phyloP scores from a whole-genome alignment of 2,329 filamentous ascomycete species.

The Monosporascus sp. region DNA sequence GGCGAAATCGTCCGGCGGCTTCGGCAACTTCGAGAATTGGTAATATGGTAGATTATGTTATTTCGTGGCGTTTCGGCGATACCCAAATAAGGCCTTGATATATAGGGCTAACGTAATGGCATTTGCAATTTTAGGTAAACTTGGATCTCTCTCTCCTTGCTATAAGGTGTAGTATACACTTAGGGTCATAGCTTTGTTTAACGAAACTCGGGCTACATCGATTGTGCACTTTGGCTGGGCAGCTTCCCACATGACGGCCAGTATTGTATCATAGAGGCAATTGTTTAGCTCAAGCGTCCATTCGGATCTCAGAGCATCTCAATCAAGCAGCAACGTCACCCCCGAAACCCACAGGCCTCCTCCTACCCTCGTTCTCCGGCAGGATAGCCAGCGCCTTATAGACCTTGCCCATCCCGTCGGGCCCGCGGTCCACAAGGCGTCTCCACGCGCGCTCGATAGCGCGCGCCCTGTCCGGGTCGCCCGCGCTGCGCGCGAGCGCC shows the following conservation, averaged over 20 bases:
- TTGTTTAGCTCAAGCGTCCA: too few relatives aligned
- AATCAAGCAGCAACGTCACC: slow-evolving; percentile 48
- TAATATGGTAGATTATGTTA: slow-evolving; percentile 33
- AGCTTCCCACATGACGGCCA: too few relatives aligned
- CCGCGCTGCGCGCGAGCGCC: slow-evolving; percentile 51
- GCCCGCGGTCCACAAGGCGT: slow-evolving; percentile 76
- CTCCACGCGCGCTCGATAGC: slow-evolving; percentile 71
- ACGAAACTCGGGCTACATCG: too few relatives aligned
- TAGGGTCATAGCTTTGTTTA: too few relatives aligned
- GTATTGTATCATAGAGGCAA: too few relatives aligned
- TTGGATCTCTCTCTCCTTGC: too few relatives aligned
- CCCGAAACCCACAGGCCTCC: slow-evolving; percentile 87
- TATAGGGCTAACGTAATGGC: background rate
- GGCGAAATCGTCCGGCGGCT: slow-evolving; percentile 56
- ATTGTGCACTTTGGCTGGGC: too few relatives aligned
- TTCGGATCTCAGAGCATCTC: background rate
- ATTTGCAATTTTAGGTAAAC: too few relatives aligned
- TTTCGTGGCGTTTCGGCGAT: slow-evolving; percentile 10
- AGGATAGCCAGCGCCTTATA: slow-evolving; percentile 92
- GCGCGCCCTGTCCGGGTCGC: slow-evolving; percentile 42
- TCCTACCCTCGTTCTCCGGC: slow-evolving; percentile 68
- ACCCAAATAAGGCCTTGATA: background rate
- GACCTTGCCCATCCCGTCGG: slow-evolving; percentile 84
- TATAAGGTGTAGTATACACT: too few relatives aligned
- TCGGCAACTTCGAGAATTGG: slow-evolving; percentile 95